Percentiles rank a stretch among this genome's conserved stretches.
Evolutionary conservation across 2,329 filamentous ascomycete genomes (phyloP).

Genomic region (Neonectria sp.): DNA sequence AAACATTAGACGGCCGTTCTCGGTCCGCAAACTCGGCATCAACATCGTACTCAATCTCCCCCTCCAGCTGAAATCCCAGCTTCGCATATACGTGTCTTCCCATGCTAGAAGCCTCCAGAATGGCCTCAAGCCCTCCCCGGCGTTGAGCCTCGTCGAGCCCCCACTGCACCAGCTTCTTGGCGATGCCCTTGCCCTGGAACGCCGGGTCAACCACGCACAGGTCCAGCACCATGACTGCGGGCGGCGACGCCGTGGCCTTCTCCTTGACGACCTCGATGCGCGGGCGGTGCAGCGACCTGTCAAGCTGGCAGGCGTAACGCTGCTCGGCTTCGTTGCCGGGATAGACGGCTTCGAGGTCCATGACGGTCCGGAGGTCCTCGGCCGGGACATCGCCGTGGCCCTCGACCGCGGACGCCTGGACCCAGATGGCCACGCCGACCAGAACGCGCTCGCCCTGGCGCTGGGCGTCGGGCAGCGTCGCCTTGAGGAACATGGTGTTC

Average conservation of each 20-base stretch:
- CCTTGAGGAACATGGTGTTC: slow-evolving; percentile 69
- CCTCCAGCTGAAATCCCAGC: slow-evolving; percentile 60
- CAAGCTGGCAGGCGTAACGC: slow-evolving; percentile 62
- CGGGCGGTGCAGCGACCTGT: slow-evolving; percentile 59
- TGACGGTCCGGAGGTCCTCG: slow-evolving; percentile 49
- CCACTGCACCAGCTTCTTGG: slow-evolving; percentile 62
- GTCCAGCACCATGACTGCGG: slow-evolving; percentile 66
- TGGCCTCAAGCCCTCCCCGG: slow-evolving; percentile 58
- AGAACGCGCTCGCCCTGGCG: slow-evolving; percentile 48
- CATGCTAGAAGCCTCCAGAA: slow-evolving; percentile 65
- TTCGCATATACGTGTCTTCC: slow-evolving; percentile 63
- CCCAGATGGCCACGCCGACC: slow-evolving; percentile 71
- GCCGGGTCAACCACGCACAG: slow-evolving; percentile 67
- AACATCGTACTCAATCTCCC: slow-evolving; percentile 59
- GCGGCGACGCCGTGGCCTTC: slow-evolving; percentile 55
- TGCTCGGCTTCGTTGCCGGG: slow-evolving; percentile 61
- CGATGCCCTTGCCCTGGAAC: slow-evolving; percentile 67
- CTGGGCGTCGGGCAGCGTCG: slow-evolving; percentile 59
- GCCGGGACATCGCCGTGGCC: slow-evolving; percentile 62
- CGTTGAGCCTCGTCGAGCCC: slow-evolving; percentile 60
- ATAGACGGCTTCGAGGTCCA: slow-evolving; percentile 56
- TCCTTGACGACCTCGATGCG: slow-evolving; percentile 59
- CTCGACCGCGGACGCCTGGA: slow-evolving; percentile 64
- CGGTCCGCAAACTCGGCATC: slow-evolving; percentile 59
- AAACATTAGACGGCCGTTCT: slow-evolving; percentile 60